Evolutionary conservation across 208 protist genomes (phyloP).

Genomic region (Acanthamoeba healyi): DNA sequence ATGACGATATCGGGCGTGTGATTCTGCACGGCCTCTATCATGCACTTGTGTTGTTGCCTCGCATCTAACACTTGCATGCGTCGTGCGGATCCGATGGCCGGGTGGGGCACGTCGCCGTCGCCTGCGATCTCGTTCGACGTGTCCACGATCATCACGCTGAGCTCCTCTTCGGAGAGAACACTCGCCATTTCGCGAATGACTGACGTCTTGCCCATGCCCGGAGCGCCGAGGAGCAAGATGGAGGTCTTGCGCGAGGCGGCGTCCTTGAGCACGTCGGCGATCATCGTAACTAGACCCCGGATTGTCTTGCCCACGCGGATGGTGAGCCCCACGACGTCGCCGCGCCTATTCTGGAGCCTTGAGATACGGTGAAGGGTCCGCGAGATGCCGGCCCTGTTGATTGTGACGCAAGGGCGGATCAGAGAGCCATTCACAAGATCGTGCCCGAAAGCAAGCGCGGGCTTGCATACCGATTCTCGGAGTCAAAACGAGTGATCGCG

Average conservation of each 20-base stretch:
- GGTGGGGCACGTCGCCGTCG: slow-evolving; percentile 92
- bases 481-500: not conserved
- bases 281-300: slow-evolving; percentile 87
- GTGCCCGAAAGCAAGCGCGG: too few relatives aligned
- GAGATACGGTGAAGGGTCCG: slow-evolving; percentile 18
- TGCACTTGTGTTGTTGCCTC: slow-evolving; percentile 89
- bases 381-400: slow-evolving; percentile 37
- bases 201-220: slow-evolving; percentile 95
- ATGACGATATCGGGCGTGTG: slow-evolving; percentile 95
- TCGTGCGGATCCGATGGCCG: slow-evolving; percentile 93
- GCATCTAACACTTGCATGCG: slow-evolving; percentile 92
- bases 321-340: slow-evolving; percentile 92
- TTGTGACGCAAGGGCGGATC: too few relatives aligned
- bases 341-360: slow-evolving; percentile 87
- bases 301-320: slow-evolving; percentile 93
- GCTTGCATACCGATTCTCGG: not conserved
- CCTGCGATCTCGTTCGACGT: slow-evolving; percentile 96
- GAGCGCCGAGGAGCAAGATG: slow-evolving; percentile 94
- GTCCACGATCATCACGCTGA: slow-evolving; percentile 94
- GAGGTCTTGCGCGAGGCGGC: slow-evolving; percentile 79
- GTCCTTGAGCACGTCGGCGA: slow-evolving; percentile 85
- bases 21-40: slow-evolving; percentile 96
- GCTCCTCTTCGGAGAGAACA: slow-evolving; percentile 87
- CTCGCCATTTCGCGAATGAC: slow-evolving; percentile 93
- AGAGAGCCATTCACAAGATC: too few relatives aligned